These are phyloP conservation scores for Suaeda aralocaspica DNA, from an alignment of 148 eudicot genomes.

Conservation along the genomic window DNA sequence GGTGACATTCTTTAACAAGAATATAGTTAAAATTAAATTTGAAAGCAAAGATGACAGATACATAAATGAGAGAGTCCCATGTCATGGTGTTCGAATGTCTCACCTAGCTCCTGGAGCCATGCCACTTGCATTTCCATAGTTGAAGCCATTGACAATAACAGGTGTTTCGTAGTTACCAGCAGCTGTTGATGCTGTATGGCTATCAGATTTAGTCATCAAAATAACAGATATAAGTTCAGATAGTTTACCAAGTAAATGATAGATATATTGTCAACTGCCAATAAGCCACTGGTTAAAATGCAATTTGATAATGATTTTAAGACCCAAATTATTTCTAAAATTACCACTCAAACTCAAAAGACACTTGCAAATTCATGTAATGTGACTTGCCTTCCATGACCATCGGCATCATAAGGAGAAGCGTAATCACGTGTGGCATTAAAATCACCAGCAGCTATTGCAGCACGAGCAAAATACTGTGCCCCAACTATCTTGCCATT, in stretches of 20 bases:
- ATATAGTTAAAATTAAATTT: too few relatives aligned
- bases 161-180: conserved; percentile 55
- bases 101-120: conserved; percentile 81
- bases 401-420: conserved; percentile 72
- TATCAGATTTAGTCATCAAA: conserved; percentile 21
- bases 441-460: conserved; percentile 59
- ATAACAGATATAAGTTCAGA: conserved; percentile 11
- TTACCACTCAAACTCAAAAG: conserved; percentile 14
- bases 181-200: conserved; percentile 70
- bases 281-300: background rate
- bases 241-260: background rate
- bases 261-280: background rate
- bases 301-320: conserved; percentile 2
- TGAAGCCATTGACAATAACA: conserved; percentile 49
- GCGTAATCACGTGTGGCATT: conserved; percentile 61
- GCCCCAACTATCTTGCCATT: conserved; percentile 68
- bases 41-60: background rate
- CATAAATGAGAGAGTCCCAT: background rate
- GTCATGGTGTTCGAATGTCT: conserved; percentile 2
- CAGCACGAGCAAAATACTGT: conserved; percentile 62
- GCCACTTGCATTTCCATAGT: conserved; percentile 70
- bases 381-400: conserved; percentile 70
- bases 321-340: conserved; percentile 4
- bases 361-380: conserved; percentile 5
- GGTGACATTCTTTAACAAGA: too few relatives aligned